Percentiles rank a stretch among this genome's conserved stretches.
Conservation (phyloP, 805 yeast species). For the Diddensiella transvaalensis region DNA sequence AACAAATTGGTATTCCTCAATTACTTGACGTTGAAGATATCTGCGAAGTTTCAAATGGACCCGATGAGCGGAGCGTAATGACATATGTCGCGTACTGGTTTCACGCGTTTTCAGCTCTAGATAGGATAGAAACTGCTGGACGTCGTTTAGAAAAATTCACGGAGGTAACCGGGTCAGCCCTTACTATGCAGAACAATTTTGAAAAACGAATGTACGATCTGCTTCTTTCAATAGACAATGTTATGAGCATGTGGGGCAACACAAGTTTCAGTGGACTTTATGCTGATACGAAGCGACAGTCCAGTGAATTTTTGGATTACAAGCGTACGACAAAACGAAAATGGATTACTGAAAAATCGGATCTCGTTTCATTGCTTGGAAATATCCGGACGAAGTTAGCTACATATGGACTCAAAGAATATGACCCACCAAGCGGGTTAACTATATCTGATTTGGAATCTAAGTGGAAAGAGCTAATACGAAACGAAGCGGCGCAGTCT, state of each 20-base stretch:
- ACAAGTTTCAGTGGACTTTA: slow-evolving; percentile 27
- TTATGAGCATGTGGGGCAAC: slow-evolving; percentile 29
- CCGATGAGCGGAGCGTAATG: slow-evolving; percentile 59
- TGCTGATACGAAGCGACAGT: slow-evolving; percentile 28
- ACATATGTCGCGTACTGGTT: slow-evolving; percentile 60
- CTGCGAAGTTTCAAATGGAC: slow-evolving; percentile 37
- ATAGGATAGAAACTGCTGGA: slow-evolving; percentile 38
- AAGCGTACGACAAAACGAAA: slow-evolving; percentile 32
- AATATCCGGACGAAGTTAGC: slow-evolving; percentile 38
- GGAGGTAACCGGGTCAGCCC: slow-evolving; percentile 32
- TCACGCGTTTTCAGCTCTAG: slow-evolving; percentile 41
- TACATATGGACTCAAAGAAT: slow-evolving; percentile 34
- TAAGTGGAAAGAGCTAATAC: slow-evolving; percentile 33
- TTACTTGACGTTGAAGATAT: slow-evolving; percentile 56
- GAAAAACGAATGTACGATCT: slow-evolving; percentile 33
- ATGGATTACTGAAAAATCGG: slow-evolving; percentile 39
- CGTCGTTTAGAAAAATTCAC: slow-evolving; percentile 37
- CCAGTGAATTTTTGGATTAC: slow-evolving; percentile 28
- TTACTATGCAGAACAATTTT: slow-evolving; percentile 33
- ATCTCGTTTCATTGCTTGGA: slow-evolving; percentile 34
- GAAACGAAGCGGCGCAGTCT: slow-evolving; percentile 34
- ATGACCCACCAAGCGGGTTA: slow-evolving; percentile 35
- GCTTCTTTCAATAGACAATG: slow-evolving; percentile 25
- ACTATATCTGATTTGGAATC: slow-evolving; percentile 30
- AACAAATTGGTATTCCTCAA: slow-evolving; percentile 46